Percentiles rank a stretch among this genome's conserved stretches.
Evolutionary conservation across 2,329 filamentous ascomycete species (phyloP).

Genomic region (Botryosphaeria dothidea): DNA sequence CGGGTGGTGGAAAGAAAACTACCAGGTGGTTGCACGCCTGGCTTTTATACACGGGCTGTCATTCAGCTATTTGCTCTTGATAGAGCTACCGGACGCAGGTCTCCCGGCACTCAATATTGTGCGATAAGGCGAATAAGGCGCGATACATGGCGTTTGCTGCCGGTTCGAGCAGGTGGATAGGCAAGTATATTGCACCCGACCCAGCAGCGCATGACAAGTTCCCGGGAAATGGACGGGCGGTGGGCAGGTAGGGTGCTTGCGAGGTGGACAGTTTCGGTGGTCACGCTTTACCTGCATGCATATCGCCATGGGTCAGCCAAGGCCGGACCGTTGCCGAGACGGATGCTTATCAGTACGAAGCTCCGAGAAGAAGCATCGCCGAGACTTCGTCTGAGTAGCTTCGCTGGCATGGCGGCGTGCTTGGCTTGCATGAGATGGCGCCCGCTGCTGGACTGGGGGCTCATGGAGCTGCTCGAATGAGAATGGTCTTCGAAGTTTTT

Average conservation of each 20-base stretch:
- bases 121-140: background rate
- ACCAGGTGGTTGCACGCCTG: background rate
- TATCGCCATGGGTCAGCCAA: background rate
- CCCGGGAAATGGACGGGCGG: background rate
- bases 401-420: background rate
- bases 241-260: background rate
- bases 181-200: background rate
- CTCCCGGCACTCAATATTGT: too few species aligned
- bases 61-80: too few species aligned
- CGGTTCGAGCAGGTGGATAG: background rate
- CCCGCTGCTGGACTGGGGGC: background rate
- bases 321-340: background rate
- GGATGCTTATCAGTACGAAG: constrained; percentile 4
- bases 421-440: background rate
- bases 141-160: background rate
- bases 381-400: background rate
- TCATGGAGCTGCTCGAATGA: background rate
- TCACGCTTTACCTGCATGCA: too few species aligned
- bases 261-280: background rate
- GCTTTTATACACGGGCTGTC: background rate
- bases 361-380: background rate
- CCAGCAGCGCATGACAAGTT: background rate
- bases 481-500: background rate
- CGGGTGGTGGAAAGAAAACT: background rate
- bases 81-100: too few species aligned